phyloP scores from a whole-genome alignment of 1,139 yeast species.

The Suhomyces atakaporum region DNA sequence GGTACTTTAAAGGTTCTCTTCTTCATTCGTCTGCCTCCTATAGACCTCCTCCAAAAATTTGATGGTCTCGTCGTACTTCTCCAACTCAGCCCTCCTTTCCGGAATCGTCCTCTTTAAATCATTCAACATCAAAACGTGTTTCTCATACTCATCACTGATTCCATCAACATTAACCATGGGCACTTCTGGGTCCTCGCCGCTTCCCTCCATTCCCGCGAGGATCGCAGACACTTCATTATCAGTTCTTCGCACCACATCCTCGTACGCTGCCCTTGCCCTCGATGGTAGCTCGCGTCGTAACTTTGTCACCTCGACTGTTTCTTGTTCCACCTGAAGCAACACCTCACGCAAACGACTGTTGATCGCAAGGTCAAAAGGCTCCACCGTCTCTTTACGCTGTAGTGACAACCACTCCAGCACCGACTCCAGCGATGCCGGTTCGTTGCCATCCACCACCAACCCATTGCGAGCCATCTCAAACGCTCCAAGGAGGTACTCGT shows the following conservation, averaged over 20 bases:
- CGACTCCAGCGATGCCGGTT: slow-evolving; percentile 20
- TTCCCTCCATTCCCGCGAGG: slow-evolving; percentile 23
- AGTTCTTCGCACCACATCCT: slow-evolving; percentile 28
- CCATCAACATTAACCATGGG: slow-evolving; percentile 18
- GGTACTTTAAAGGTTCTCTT: too few species aligned
- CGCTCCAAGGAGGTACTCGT: slow-evolving; percentile 46
- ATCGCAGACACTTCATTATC: slow-evolving; percentile 36
- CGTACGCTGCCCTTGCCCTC: slow-evolving; percentile 30
- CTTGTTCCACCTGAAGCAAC: slow-evolving; percentile 57
- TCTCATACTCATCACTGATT: slow-evolving; percentile 30
- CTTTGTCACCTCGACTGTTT: slow-evolving; percentile 53
- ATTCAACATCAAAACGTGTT: slow-evolving; percentile 25
- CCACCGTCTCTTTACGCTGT: slow-evolving; percentile 43
- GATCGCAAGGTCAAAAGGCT: slow-evolving; percentile 62
- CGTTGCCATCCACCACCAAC: slow-evolving; percentile 51
- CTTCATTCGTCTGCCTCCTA: slow-evolving; percentile 4
- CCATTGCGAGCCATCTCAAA: slow-evolving; percentile 56
- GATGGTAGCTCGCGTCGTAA: slow-evolving; percentile 56
- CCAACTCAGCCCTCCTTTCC: slow-evolving; percentile 33
- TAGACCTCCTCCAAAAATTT: slow-evolving; percentile 29
- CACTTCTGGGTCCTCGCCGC: slow-evolving; percentile 18
- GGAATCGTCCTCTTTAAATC: slow-evolving; percentile 36
- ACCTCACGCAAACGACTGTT: slow-evolving; percentile 55
- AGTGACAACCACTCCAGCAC: slow-evolving; percentile 34
- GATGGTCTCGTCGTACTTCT: slow-evolving; percentile 32